Conservation (phyloP, 2,329 filamentous ascomycete genomes). For the Cytospora piceicola region DNA sequence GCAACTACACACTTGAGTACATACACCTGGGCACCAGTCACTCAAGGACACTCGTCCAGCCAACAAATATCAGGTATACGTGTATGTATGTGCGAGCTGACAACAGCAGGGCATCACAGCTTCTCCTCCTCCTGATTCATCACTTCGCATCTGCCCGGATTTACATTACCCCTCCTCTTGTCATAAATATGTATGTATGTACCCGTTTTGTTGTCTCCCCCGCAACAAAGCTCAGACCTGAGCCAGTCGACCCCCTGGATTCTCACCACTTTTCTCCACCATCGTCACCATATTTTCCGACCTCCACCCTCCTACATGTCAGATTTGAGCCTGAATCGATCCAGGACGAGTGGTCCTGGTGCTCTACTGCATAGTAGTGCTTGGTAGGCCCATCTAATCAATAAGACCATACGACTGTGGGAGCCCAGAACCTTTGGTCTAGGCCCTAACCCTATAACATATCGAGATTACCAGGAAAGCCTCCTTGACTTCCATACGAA, state of each 20-base stretch:
- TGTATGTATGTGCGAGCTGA: not conserved
- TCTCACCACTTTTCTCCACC: conserved; percentile 10
- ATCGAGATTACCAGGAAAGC: no score
- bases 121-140: not conserved
- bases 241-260: not conserved
- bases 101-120: not conserved
- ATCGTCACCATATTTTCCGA: not conserved
- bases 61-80: no score
- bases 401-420: no score
- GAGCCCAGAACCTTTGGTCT: not conserved
- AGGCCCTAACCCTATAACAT: not conserved
- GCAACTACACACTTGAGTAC: no score
- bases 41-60: no score
- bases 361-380: no score
- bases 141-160: not conserved
- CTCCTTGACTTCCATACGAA: no score
- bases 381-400: no score
- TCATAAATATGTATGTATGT: not conserved
- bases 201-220: conserved; percentile 6
- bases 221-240: not conserved
- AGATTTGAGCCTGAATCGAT: not conserved
- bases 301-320: not conserved
- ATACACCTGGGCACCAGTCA: no score
- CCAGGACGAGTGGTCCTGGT: no score
- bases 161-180: not conserved